Conservation (phyloP, 1,284 basidiomycete species). For the Malassezia furfur region DNA sequence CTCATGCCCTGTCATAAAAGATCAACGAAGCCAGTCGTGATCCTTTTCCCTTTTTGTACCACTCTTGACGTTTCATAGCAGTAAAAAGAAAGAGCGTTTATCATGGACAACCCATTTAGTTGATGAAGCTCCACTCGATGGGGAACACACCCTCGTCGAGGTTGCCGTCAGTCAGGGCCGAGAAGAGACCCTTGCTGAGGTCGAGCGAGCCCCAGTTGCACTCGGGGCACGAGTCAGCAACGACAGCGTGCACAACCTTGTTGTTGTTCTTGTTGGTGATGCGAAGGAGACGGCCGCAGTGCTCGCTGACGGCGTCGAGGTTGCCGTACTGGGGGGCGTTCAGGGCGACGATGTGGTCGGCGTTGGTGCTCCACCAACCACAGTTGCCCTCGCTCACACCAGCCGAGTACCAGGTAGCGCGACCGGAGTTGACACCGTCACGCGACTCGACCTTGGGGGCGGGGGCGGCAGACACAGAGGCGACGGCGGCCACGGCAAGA, state of each 20-base stretch:
- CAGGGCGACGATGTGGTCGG: constrained; percentile 36
- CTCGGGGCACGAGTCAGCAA: constrained; percentile 64
- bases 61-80: not conserved
- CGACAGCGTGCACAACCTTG: constrained; percentile 57
- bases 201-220: constrained; percentile 68
- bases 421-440: constrained; percentile 15
- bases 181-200: constrained; percentile 65
- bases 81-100: not conserved
- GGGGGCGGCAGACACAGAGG: constrained; percentile 30
- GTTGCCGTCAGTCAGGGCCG: constrained; percentile 35
- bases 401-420: constrained; percentile 38
- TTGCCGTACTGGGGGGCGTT: constrained; percentile 34
- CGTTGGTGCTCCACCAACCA: constrained; percentile 20
- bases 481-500: constrained; percentile 24
- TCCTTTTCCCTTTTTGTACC: not conserved
- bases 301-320: constrained; percentile 17
- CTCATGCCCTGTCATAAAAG: not conserved
- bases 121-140: constrained; percentile 30
- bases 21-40: not conserved
- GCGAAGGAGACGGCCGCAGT: constrained; percentile 59
- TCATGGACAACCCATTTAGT: not conserved
- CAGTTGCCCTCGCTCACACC: constrained; percentile 26
- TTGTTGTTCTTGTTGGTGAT: constrained; percentile 57
- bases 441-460: constrained; percentile 20
- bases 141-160: constrained; percentile 39